phyloP scores from a whole-genome alignment of 1,139 yeast genomes.

The Yamadazyma dendronema region DNA sequence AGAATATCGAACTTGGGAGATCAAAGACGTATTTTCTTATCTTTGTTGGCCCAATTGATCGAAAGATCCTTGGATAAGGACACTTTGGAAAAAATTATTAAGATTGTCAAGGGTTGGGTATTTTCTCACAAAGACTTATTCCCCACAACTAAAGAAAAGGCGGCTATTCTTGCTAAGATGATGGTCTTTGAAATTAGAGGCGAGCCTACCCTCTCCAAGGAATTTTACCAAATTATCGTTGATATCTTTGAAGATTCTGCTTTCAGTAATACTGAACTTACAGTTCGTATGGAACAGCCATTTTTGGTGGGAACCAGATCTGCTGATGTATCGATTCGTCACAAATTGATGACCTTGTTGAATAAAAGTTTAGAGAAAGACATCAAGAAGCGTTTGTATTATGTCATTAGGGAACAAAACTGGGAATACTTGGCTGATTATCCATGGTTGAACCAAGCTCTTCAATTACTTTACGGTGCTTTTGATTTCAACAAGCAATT shows the following conservation, averaged over 20 bases:
- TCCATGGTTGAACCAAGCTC: slow-evolving; percentile 93
- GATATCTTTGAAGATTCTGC: slow-evolving; percentile 84
- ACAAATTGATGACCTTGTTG: slow-evolving; percentile 76
- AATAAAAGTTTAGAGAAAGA: slow-evolving; percentile 79
- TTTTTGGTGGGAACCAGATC: slow-evolving; percentile 90
- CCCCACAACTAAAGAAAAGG: slow-evolving; percentile 95
- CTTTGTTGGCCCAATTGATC: slow-evolving; percentile 82
- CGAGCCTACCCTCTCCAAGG: slow-evolving; percentile 74
- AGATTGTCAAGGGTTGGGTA: slow-evolving; percentile 85
- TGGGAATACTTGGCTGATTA: slow-evolving; percentile 95
- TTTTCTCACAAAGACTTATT: slow-evolving; percentile 79
- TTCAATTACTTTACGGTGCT: slow-evolving; percentile 81
- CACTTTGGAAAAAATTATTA: slow-evolving; percentile 71
- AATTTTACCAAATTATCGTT: slow-evolving; percentile 82
- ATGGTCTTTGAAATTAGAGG: slow-evolving; percentile 88
- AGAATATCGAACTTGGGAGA: slow-evolving; percentile 87
- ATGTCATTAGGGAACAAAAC: slow-evolving; percentile 86
- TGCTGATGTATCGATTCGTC: slow-evolving; percentile 72
- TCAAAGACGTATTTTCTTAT: slow-evolving; percentile 84
- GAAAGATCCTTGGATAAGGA: slow-evolving; percentile 83
- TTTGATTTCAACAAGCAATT: slow-evolving; percentile 54
- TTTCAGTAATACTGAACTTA: slow-evolving; percentile 81
- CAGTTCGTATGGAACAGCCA: slow-evolving; percentile 96
- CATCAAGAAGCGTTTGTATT: slow-evolving; percentile 74
- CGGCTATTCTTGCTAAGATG: slow-evolving; percentile 92